Evolutionary conservation across 108 stramenopile species (phyloP).

Genomic region (Pinguiococcus pyrenoidosus): DNA sequence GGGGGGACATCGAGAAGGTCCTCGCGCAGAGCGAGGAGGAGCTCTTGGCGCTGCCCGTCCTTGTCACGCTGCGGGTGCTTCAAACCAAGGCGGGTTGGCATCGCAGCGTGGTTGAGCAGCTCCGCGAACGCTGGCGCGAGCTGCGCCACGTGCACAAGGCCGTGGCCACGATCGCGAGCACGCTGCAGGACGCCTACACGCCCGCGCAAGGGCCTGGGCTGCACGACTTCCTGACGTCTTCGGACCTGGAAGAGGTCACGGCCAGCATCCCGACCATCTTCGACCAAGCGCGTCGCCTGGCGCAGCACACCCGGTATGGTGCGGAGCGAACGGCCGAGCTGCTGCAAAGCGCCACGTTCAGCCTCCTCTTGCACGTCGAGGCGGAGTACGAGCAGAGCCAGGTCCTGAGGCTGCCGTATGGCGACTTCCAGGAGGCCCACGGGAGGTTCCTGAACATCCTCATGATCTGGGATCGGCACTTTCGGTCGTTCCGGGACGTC

Average conservation of each 20-base stretch:
- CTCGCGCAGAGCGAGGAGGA: constrained; percentile 25
- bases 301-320: too few relatives aligned
- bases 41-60: constrained; percentile 16
- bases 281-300: too few relatives aligned
- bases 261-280: too few relatives aligned
- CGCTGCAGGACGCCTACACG: too few relatives aligned
- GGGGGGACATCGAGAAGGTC: constrained; percentile 26
- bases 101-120: background rate
- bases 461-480: background rate
- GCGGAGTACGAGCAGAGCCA: too few relatives aligned
- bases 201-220: too few relatives aligned
- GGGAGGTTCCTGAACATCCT: background rate
- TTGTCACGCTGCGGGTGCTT: constrained; percentile 5
- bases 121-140: background rate
- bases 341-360: too few relatives aligned
- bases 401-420: background rate
- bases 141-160: background rate
- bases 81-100: background rate
- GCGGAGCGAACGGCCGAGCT: too few relatives aligned
- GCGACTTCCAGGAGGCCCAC: background rate
- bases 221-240: too few relatives aligned
- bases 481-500: too few relatives aligned
- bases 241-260: too few relatives aligned
- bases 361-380: too few relatives aligned
- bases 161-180: background rate